These are phyloP conservation scores for Metarhizium humberi DNA, from an alignment of 2,329 filamentous ascomycete species.

Conservation along the genomic window DNA sequence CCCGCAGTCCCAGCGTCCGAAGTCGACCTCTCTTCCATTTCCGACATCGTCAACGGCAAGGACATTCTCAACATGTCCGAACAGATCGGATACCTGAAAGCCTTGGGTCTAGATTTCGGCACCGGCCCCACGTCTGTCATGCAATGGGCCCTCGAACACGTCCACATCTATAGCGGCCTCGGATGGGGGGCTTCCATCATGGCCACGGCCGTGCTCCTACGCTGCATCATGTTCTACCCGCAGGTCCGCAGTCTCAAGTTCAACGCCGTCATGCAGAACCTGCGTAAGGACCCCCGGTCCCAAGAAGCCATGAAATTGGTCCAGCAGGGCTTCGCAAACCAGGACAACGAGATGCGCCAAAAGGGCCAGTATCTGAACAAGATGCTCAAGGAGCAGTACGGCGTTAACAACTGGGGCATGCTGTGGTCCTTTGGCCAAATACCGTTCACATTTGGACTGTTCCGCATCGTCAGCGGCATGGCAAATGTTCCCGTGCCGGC, in stretches of 20 bases:
- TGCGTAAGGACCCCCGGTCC: conserved; percentile 47
- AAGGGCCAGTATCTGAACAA: conserved; percentile 25
- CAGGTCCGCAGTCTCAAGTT: conserved; percentile 28
- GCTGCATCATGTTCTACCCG: conserved; percentile 56
- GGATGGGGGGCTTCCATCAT: conserved; percentile 79
- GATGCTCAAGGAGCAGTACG: conserved; percentile 27
- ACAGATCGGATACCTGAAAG: conserved; percentile 71
- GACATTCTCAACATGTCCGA: conserved; percentile 56
- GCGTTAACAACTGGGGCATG: conserved; percentile 22
- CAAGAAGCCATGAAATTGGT: conserved; percentile 39
- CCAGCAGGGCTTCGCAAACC: conserved; percentile 25
- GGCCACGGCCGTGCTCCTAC: conserved; percentile 53
- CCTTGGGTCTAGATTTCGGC: conserved; percentile 80
- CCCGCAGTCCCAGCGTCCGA: conserved; percentile 17
- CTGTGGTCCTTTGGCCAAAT: conserved; percentile 35
- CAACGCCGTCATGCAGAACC: conserved; percentile 48
- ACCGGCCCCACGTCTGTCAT: conserved; percentile 67
- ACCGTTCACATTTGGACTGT: conserved; percentile 72
- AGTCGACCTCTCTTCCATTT: conserved; percentile 24
- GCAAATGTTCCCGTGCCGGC: conserved; percentile 69
- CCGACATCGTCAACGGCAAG: conserved; percentile 26
- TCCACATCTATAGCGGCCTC: conserved; percentile 65
- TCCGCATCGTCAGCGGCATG: conserved; percentile 70
- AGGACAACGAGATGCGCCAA: conserved; percentile 35
- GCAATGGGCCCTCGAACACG: conserved; percentile 70